These are phyloP conservation scores for Raphanus hybrid DNA, from an alignment of 441 rosid genomes.

Conservation along the genomic window DNA sequence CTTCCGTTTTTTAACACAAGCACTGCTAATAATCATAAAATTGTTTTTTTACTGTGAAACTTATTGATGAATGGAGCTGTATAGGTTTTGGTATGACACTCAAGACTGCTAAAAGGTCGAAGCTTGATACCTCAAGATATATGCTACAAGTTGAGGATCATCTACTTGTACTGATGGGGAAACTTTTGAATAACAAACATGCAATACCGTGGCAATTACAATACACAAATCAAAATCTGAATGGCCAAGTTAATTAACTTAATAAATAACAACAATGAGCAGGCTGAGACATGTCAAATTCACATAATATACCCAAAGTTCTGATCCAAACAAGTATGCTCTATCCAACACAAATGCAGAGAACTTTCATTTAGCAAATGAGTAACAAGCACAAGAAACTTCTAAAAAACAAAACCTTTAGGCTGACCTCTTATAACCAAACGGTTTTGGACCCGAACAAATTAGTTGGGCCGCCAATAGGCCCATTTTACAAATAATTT, in stretches of 20 bases:
- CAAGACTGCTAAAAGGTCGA: background rate
- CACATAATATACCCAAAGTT: background rate
- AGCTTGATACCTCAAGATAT: background rate
- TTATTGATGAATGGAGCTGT: background rate
- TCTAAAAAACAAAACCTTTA: background rate
- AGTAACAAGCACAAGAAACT: background rate
- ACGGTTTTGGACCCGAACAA: too few relatives aligned
- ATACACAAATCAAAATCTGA: background rate
- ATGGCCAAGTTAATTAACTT: background rate
- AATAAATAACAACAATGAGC: background rate
- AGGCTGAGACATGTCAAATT: background rate
- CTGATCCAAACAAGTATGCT: background rate
- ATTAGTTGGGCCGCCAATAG: too few relatives aligned
- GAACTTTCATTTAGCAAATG: background rate
- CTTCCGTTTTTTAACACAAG: too few relatives aligned
- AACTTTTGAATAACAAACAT: constrained; percentile 45
- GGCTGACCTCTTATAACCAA: too few relatives aligned
- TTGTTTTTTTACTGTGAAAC: too few relatives aligned
- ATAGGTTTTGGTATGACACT: background rate
- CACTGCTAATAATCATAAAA: too few relatives aligned
- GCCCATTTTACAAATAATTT: too few relatives aligned
- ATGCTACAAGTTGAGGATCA: constrained; percentile 86
- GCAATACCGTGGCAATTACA: background rate
- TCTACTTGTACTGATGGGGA: constrained; percentile 85
- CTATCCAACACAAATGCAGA: constrained; percentile 1